Evolutionary conservation across 2,329 filamentous ascomycete species (phyloP).

Genomic region (Malbranchea cinnamomea): DNA sequence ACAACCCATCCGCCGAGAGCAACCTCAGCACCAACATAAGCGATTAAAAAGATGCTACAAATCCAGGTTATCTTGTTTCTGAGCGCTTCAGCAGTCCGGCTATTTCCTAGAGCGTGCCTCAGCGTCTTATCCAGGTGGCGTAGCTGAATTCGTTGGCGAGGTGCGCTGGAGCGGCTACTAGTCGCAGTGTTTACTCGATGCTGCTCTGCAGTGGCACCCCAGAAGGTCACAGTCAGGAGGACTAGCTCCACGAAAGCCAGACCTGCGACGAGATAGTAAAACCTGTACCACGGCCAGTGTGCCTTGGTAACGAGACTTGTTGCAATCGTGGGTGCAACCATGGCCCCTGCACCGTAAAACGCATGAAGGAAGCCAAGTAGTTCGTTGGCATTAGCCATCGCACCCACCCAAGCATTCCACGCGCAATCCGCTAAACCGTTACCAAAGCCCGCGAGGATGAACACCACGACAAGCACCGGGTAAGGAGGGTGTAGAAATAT

Average conservation of each 20-base stretch:
- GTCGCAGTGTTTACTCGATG: constrained; percentile 26
- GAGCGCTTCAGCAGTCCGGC: constrained; percentile 16
- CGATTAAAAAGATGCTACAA: constrained; percentile 55
- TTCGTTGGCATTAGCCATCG: constrained; percentile 57
- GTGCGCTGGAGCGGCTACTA: background rate
- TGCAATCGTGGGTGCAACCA: constrained; percentile 53
- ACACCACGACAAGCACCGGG: constrained; percentile 47
- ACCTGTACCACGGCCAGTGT: constrained; percentile 49
- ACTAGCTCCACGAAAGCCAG: constrained; percentile 41
- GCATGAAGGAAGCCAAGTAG: constrained; percentile 56
- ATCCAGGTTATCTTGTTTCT: constrained; percentile 48
- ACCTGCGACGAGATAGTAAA: constrained; percentile 57
- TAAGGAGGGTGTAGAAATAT: constrained; percentile 55
- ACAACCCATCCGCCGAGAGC: constrained; percentile 68
- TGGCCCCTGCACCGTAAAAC: constrained; percentile 53
- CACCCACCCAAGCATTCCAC: constrained; percentile 48
- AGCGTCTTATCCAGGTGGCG: constrained; percentile 6
- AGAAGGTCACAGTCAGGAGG: constrained; percentile 42
- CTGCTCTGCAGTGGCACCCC: constrained; percentile 40
- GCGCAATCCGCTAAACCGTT: constrained; percentile 45
- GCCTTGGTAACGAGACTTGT: constrained; percentile 55
- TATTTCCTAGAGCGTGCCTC: no score
- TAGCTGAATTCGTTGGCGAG: constrained; percentile 1
- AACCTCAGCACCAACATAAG: constrained; percentile 61
- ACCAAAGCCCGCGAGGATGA: constrained; percentile 52